Base-by-base conservation (phyloP, 805 yeast species). In the Metschnikowia koreensis region DNA sequence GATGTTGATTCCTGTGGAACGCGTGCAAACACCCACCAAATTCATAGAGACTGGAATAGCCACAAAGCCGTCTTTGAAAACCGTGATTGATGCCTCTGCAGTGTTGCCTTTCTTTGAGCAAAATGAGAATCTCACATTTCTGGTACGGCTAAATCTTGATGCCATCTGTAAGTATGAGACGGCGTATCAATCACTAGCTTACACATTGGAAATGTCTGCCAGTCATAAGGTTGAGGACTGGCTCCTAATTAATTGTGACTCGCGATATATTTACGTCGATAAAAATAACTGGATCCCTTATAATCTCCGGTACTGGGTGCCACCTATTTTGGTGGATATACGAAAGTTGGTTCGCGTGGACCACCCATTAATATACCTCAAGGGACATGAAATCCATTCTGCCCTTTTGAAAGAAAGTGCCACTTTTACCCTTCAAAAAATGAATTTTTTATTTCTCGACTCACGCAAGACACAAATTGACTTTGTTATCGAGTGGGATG, bases 261-360 rank as follows among this genome's bases (percentile, higher is more conserved):
- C 70, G 22, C 55, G 68, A 9, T 56, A 51, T 44, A 55, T 70
- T 26, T 68, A 69, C 57, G 61, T 61, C 29, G 52, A 50, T 13
- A 68, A 69, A 49, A 74, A 74, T 56, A 40, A 51, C 54, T 48
- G 66, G 31, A 56, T 74, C 10, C 78, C 79, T 0, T 73, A 66
- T 57, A 66, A 68, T 50, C 60, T 71, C 41, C 61, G 70, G 46
- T 64, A 62, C 52, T 73, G 74, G 74, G 63, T 65, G 6, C 70
- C 75, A 1, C 79, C 79, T 0, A 38, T 64, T 0, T 38, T 69
- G 28, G 65, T 66, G 11, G 57, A 66, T 44, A 55, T 57, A 33
- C 28, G 47, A 41, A 57, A 56, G 44, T 41, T 51, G 38, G 62
- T 59, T 16, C 47, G 51, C 10, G 48, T 53, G 22, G 56, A 57